A percentile compares a stretch with the other conserved stretches of the same genome.
These are phyloP conservation scores for Cercospora citrullina DNA, from an alignment of 2,329 filamentous ascomycete genomes.

Conservation along the genomic window DNA sequence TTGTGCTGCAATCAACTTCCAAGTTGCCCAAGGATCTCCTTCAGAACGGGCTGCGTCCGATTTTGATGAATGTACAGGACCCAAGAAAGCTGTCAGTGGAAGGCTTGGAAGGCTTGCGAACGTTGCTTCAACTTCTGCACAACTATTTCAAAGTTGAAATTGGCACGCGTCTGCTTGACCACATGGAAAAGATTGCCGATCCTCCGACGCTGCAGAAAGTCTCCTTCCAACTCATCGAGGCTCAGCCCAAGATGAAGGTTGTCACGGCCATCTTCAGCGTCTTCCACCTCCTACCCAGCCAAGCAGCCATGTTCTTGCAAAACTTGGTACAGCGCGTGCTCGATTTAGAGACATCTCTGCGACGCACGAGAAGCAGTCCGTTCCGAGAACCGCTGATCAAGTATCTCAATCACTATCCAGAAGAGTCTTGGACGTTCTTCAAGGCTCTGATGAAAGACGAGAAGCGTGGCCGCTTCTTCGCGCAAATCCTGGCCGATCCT, in stretches of 20 bases:
- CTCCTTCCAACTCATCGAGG: constrained; percentile 92
- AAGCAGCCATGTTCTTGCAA: constrained; percentile 88
- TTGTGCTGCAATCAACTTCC: constrained; percentile 81
- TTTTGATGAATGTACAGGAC: constrained; percentile 95
- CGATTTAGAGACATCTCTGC: constrained; percentile 78
- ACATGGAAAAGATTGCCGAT: constrained; percentile 88
- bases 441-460: constrained; percentile 77
- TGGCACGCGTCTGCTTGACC: constrained; percentile 85
- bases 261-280: constrained; percentile 94
- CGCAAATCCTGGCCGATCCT: constrained; percentile 76
- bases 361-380: constrained; percentile 85
- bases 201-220: constrained; percentile 78
- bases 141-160: constrained; percentile 99
- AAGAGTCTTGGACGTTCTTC: constrained; percentile 81
- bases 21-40: constrained; percentile 94
- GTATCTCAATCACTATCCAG: constrained; percentile 89
- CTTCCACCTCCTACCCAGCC: constrained; percentile 90
- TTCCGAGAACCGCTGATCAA: constrained; percentile 88
- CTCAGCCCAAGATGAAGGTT: constrained; percentile 89
- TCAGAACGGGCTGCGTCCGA: constrained; percentile 88
- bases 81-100: constrained; percentile 85
- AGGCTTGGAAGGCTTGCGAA: constrained; percentile 85
- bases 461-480: constrained; percentile 85
- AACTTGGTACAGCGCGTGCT: constrained; percentile 87
- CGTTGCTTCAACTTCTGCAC: constrained; percentile 84